Conservation (phyloP, 2,329 filamentous ascomycete species). For the Paraconiothyrium sp. region DNA sequence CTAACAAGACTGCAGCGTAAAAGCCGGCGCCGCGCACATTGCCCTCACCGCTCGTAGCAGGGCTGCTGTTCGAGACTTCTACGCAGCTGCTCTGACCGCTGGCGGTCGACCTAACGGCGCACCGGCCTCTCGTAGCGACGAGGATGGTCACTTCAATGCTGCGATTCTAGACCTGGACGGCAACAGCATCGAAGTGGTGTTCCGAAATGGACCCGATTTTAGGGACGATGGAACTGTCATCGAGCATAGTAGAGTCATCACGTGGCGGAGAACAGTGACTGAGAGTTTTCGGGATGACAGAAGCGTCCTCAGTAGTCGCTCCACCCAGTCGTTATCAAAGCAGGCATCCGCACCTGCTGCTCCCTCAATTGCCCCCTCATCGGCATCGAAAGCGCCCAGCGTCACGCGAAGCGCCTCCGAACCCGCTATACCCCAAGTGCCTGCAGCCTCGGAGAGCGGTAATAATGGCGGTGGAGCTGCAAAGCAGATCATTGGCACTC, state of each 20-base stretch:
- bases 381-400: conserved; percentile 32
- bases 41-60: conserved; percentile 74
- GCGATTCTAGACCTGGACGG: conserved; percentile 80
- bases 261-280: conserved; percentile 46
- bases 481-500: conserved; percentile 75
- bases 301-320: conserved; percentile 43
- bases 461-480: conserved; percentile 61
- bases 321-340: conserved; percentile 32
- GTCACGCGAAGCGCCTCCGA: conserved; percentile 46
- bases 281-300: conserved; percentile 43
- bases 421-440: conserved; percentile 38
- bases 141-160: conserved; percentile 68
- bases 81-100: conserved; percentile 73
- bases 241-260: conserved; percentile 57
- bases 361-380: conserved; percentile 33
- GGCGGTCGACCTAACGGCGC: conserved; percentile 68
- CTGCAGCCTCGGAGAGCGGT: conserved; percentile 43
- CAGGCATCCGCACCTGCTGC: conserved; percentile 35
- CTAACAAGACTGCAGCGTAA: conserved; percentile 49
- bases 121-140: conserved; percentile 62
- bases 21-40: conserved; percentile 67
- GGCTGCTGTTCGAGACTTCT: conserved; percentile 75
- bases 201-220: conserved; percentile 56
- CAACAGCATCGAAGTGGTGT: conserved; percentile 83
- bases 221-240: conserved; percentile 52